phyloP scores from a whole-genome alignment of 495 filamentous ascomycete genomes.

The Darksidea phi region DNA sequence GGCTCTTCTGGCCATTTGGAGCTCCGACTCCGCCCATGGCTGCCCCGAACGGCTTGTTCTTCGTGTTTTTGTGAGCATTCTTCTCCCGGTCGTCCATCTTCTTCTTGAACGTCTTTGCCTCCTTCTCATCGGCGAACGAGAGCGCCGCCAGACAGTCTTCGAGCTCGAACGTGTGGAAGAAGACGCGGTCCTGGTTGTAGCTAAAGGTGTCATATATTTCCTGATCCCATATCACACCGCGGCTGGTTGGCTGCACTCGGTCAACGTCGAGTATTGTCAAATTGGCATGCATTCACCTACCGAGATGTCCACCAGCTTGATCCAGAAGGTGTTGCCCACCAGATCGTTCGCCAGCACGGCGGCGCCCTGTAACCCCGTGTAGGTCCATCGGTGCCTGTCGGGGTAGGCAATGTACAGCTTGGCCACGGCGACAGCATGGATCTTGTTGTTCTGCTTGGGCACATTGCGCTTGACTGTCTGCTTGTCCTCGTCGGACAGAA shows the following conservation, averaged over 20 bases:
- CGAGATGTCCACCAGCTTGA: conserved; percentile 95
- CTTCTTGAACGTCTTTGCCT: conserved; percentile 89
- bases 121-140: conserved; percentile 93
- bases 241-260: conserved; percentile 61
- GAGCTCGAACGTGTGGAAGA: conserved; percentile 96
- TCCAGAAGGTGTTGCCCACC: conserved; percentile 92
- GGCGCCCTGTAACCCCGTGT: conserved; percentile 90
- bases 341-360: conserved; percentile 90
- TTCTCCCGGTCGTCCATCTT: conserved; percentile 94
- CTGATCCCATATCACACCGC: conserved; percentile 97
- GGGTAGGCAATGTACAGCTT: conserved; percentile 93
- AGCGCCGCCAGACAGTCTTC: conserved; percentile 86
- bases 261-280: neutral
- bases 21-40: conserved; percentile 38
- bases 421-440: conserved; percentile 88
- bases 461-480: conserved; percentile 87
- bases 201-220: conserved; percentile 92
- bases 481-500: conserved; percentile 87
- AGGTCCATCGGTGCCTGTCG: conserved; percentile 81
- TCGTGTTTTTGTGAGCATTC: conserved; percentile 83
- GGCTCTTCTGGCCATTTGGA: conserved; percentile 32
- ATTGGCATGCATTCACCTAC: conserved; percentile 52
- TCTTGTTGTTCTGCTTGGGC: conserved; percentile 90
- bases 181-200: conserved; percentile 93
- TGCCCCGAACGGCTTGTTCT: conserved; percentile 67